Conservation (phyloP, 257 asterid genomes). For the Gentiana dahurica region DNA sequence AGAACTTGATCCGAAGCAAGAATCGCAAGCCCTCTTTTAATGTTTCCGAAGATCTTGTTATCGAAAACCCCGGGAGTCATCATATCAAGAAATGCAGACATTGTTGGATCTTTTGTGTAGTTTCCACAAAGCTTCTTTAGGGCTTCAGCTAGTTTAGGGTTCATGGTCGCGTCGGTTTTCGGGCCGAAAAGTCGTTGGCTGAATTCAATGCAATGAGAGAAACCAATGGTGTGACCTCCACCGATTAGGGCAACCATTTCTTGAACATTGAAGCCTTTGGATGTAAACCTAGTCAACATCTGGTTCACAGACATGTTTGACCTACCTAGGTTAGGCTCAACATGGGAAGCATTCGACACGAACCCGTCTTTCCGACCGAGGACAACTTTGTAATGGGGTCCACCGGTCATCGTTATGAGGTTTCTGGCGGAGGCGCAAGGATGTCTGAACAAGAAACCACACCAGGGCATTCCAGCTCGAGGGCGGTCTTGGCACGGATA, state of each 20-base stretch:
- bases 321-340: slow-evolving; percentile 13
- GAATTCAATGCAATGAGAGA: slow-evolving; percentile 22
- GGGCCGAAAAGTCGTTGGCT: slow-evolving; percentile 9
- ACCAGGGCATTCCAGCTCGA: slow-evolving; percentile 24
- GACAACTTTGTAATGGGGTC: slow-evolving; percentile 14
- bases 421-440: slow-evolving; percentile 16
- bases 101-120: slow-evolving; percentile 2
- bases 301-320: slow-evolving; percentile 6
- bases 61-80: slow-evolving; percentile 22
- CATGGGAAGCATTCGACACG: slow-evolving; percentile 10
- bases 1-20: slow-evolving; percentile 17
- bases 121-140: slow-evolving; percentile 13
- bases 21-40: slow-evolving; percentile 19
- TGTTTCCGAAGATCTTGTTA: slow-evolving; percentile 18
- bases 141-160: slow-evolving; percentile 7
- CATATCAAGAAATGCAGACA: slow-evolving; percentile 21
- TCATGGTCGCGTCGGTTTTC: slow-evolving; percentile 8
- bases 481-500: slow-evolving; percentile 10
- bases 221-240: slow-evolving; percentile 26
- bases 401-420: slow-evolving; percentile 14
- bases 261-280: slow-evolving; percentile 14
- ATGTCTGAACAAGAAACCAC: slow-evolving; percentile 26
- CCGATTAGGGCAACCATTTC: slow-evolving; percentile 24
- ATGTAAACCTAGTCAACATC: slow-evolving; percentile 6
- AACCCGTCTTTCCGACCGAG: slow-evolving; percentile 20